These are phyloP conservation scores for Aquilaria yunnanensis DNA, from an alignment of 345 rosid genomes.

Conservation along the genomic window DNA sequence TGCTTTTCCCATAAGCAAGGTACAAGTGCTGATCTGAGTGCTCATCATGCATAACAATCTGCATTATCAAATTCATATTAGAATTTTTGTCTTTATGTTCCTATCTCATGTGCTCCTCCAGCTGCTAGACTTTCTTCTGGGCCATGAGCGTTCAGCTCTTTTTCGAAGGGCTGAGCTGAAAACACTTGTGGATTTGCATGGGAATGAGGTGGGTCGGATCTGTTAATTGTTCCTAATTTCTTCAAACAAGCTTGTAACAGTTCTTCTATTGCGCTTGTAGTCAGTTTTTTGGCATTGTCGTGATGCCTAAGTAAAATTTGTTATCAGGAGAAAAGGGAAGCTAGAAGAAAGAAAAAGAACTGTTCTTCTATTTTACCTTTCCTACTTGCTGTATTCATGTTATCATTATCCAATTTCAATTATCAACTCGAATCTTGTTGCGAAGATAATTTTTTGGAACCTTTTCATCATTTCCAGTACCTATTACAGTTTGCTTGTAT, in stretches of 20 bases:
- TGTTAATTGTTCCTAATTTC: neutral
- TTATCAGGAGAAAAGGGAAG: no score
- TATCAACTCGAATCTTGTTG: neutral
- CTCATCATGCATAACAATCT: conserved; percentile 3
- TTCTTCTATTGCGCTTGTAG: neutral
- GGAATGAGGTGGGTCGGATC: conserved; percentile 67
- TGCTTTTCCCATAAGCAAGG: conserved; percentile 99
- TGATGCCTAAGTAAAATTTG: no score
- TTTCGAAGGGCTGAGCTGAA: conserved; percentile 99
- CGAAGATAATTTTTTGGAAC: neutral
- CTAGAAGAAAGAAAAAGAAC: no score
- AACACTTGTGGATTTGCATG: conserved; percentile 90
- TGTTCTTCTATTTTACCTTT: neutral
- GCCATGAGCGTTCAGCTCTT: conserved; percentile 84
- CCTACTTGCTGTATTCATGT: neutral
- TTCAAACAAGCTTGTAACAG: neutral
- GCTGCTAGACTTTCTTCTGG: conserved; percentile 81
- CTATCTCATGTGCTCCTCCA: conserved; percentile 21
- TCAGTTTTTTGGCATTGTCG: neutral
- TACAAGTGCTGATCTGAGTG: conserved; percentile 15
- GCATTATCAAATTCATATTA: conserved; percentile 2
- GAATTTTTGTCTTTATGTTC: conserved; percentile 1
- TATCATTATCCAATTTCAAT: neutral
- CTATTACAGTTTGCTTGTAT: neutral
- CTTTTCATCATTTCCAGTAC: neutral